Evolutionary conservation across 2,329 filamentous ascomycete genomes (phyloP).

Genomic region (Stachybotrys chlorohalonatus): DNA sequence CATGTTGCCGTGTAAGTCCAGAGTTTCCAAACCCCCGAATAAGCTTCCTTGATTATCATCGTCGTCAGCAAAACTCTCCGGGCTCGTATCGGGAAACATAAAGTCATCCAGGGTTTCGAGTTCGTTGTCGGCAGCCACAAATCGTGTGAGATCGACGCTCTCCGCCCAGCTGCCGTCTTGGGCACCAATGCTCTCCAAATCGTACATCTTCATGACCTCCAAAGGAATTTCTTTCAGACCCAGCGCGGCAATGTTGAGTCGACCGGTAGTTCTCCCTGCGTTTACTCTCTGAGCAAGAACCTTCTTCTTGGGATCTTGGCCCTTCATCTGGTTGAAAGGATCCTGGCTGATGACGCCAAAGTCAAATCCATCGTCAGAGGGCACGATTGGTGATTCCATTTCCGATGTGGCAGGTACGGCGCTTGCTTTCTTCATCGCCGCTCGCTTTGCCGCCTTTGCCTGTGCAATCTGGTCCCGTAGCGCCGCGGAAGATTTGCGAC

Average conservation of each 20-base stretch:
- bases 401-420: constrained; percentile 4
- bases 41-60: constrained; percentile 63
- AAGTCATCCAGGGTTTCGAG: constrained; percentile 63
- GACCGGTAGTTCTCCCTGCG: constrained; percentile 65
- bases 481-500: constrained; percentile 64
- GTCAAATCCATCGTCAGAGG: constrained; percentile 31
- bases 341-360: constrained; percentile 48
- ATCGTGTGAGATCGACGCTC: constrained; percentile 74
- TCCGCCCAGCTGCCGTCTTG: constrained; percentile 75
- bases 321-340: constrained; percentile 60
- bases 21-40: constrained; percentile 70
- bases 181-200: constrained; percentile 57
- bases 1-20: constrained; percentile 82
- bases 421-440: constrained; percentile 28
- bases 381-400: constrained; percentile 27
- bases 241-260: constrained; percentile 82
- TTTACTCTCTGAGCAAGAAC: constrained; percentile 66
- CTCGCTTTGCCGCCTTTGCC: constrained; percentile 73
- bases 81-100: constrained; percentile 67
- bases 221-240: constrained; percentile 68
- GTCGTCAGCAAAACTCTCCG: constrained; percentile 48
- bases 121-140: constrained; percentile 87
- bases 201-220: constrained; percentile 87
- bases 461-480: constrained; percentile 88
- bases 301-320: constrained; percentile 50